Evolutionary conservation across 306 rosid species (phyloP).

Genomic region (Hippophae tibetana): DNA sequence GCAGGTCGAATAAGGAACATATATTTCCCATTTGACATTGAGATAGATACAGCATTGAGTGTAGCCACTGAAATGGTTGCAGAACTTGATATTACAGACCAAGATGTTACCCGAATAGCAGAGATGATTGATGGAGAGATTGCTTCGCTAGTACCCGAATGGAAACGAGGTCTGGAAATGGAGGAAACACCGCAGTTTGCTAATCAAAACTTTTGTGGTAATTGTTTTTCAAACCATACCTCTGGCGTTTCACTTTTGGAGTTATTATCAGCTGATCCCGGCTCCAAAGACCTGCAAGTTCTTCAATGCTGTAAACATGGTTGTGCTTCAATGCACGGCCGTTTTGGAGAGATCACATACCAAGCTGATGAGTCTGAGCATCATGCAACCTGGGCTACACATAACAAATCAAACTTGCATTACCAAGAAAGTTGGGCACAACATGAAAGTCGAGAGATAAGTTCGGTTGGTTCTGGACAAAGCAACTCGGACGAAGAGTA

Average conservation of each 20-base stretch:
- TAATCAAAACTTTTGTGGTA: constrained; percentile 41
- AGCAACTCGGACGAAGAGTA: constrained; percentile 59
- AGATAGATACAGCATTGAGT: constrained; percentile 70
- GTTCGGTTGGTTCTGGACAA: constrained; percentile 52
- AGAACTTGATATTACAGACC: constrained; percentile 82
- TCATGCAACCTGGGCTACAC: constrained; percentile 24
- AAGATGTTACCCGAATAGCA: constrained; percentile 75
- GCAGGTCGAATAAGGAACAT: constrained; percentile 80
- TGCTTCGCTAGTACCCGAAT: constrained; percentile 67
- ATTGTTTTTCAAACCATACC: constrained; percentile 49
- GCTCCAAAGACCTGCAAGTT: constrained; percentile 32
- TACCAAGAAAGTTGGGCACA: constrained; percentile 46
- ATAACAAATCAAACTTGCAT: constrained; percentile 27
- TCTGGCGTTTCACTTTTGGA: constrained; percentile 40
- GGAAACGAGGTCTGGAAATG: constrained; percentile 55
- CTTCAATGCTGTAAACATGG: constrained; percentile 45
- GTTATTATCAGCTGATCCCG: constrained; percentile 28
- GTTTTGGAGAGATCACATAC: constrained; percentile 78
- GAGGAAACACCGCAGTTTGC: constrained; percentile 48
- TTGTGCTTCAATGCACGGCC: constrained; percentile 68
- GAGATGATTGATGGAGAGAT: constrained; percentile 92
- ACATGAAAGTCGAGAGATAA: constrained; percentile 52
- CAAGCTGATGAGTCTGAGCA: constrained; percentile 46
- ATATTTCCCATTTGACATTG: constrained; percentile 71
- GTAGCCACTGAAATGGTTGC: constrained; percentile 96